Evolutionary conservation across 2,329 filamentous ascomycete genomes (phyloP).

Genomic region (Lasiodiplodia theobromae): DNA sequence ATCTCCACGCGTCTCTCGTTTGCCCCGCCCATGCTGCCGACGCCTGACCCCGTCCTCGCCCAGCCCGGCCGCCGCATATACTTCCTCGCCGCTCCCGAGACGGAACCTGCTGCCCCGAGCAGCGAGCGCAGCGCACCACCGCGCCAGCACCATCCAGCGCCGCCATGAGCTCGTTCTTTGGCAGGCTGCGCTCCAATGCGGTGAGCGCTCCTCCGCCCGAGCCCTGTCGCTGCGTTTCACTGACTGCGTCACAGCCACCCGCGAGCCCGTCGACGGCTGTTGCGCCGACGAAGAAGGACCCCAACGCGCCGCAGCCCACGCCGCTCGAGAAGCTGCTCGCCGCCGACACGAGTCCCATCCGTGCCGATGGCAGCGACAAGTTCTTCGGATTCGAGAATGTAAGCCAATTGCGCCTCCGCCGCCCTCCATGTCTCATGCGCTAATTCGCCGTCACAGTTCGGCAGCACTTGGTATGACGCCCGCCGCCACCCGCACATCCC

Average conservation of each 20-base stretch:
- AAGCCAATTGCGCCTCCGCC: constrained; percentile 50
- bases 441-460: constrained; percentile 69
- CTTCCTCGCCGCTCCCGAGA: constrained; percentile 10
- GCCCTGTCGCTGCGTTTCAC: not conserved
- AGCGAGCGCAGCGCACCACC: constrained; percentile 18
- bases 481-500: constrained; percentile 14
- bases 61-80: not conserved
- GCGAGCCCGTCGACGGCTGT: constrained; percentile 54
- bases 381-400: constrained; percentile 99
- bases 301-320: constrained; percentile 62
- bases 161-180: constrained; percentile 62
- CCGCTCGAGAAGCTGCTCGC: constrained; percentile 79
- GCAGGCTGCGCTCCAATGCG: constrained; percentile 58
- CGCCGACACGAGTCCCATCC: constrained; percentile 81
- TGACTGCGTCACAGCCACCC: constrained; percentile 49
- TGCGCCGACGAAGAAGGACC: constrained; percentile 65
- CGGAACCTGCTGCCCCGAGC: constrained; percentile 26
- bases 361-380: constrained; percentile 91
- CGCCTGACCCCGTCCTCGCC: not conserved
- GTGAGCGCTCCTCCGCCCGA: constrained; percentile 44
- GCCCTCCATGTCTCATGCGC: constrained; percentile 31
- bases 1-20: constrained; percentile 17
- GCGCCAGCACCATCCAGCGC: constrained; percentile 26
- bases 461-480: constrained; percentile 85
- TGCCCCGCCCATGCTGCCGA: constrained; percentile 22